Percentiles rank a stretch among this genome's conserved stretches.
These are phyloP conservation scores for Hypoxylon sp. DNA, from an alignment of 2,329 filamentous ascomycete genomes.

Conservation along the genomic window DNA sequence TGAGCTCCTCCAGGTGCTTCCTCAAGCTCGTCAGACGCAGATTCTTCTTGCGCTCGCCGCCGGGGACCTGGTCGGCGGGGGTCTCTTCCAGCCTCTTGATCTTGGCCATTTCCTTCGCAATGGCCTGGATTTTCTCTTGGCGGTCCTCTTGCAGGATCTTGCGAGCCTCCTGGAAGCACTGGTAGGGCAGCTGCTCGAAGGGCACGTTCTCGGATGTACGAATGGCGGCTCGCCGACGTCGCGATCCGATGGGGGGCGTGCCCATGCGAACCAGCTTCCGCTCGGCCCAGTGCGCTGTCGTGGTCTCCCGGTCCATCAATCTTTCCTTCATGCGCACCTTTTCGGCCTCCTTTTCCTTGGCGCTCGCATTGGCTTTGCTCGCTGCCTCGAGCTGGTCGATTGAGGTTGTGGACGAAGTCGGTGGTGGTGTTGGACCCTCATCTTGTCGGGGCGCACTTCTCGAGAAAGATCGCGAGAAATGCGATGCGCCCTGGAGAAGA, in stretches of 20 bases:
- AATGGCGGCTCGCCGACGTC: conserved; percentile 83
- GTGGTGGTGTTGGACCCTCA: conserved; percentile 51
- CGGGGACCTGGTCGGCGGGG: conserved; percentile 69
- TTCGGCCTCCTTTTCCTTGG: conserved; percentile 40
- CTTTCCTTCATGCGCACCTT: conserved; percentile 56
- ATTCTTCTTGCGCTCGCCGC: conserved; percentile 76
- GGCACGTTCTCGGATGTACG: conserved; percentile 77
- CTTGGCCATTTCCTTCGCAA: conserved; percentile 76
- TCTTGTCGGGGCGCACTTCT: conserved; percentile 57
- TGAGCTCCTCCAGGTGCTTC: conserved; percentile 80
- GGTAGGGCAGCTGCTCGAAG: conserved; percentile 95
- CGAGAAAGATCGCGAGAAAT: conserved; percentile 56
- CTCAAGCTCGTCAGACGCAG: conserved; percentile 78
- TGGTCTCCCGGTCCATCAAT: conserved; percentile 77
- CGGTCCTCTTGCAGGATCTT: conserved; percentile 86
- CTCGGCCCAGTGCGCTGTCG: conserved; percentile 75
- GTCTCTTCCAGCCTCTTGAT: conserved; percentile 77
- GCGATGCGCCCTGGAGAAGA: conserved; percentile 52
- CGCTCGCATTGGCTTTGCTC: conserved; percentile 42
- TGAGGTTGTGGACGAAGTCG: conserved; percentile 42
- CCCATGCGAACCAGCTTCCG: conserved; percentile 77
- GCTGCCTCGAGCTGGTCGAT: conserved; percentile 40
- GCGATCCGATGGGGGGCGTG: conserved; percentile 82
- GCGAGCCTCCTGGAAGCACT: conserved; percentile 97
- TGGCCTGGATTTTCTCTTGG: conserved; percentile 82